Conservation (phyloP, 768 basidiomycete genomes). For the Mycena metata region DNA sequence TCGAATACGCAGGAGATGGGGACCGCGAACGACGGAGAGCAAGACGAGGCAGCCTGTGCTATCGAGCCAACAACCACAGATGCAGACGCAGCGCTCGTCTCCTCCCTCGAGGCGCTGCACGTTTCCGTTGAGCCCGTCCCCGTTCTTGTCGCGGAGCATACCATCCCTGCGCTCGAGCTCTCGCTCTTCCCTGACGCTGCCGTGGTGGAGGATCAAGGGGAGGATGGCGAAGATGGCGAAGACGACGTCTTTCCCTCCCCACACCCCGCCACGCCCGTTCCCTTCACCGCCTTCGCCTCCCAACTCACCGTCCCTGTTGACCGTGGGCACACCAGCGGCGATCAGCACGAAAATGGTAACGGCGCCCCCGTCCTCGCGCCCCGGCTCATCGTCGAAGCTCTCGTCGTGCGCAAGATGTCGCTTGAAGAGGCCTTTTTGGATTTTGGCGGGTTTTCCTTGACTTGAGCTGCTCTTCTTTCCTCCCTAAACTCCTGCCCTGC, state of each 20-base stretch:
- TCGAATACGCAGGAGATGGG: no score
- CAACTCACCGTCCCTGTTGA: constrained; percentile 33
- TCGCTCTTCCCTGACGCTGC: constrained; percentile 28
- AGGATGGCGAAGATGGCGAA: constrained; percentile 43
- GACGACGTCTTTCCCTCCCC: constrained; percentile 57
- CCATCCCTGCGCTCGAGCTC: constrained; percentile 29
- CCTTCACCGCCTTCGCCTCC: constrained; percentile 41
- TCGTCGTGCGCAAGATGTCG: constrained; percentile 84
- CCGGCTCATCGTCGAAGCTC: constrained; percentile 83
- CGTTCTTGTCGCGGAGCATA: constrained; percentile 9
- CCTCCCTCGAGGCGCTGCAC: constrained; percentile 50
- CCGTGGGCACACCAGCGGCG: no score
- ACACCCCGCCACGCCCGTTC: constrained; percentile 43
- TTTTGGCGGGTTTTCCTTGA: constrained; percentile 72
- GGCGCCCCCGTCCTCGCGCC: neutral
- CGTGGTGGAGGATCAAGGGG: constrained; percentile 20
- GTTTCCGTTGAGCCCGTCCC: constrained; percentile 43
- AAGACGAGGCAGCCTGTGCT: constrained; percentile 10
- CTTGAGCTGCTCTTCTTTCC: constrained; percentile 35
- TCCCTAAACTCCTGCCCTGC: neutral
- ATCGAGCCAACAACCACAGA: constrained; percentile 4
- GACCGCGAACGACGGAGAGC: neutral
- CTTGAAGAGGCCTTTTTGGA: constrained; percentile 83
- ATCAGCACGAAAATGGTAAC: no score
- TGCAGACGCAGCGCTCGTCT: constrained; percentile 45